Evolutionary conservation across 2,329 filamentous ascomycete genomes (phyloP).

Genomic region (Sporothrix mexicana): DNA sequence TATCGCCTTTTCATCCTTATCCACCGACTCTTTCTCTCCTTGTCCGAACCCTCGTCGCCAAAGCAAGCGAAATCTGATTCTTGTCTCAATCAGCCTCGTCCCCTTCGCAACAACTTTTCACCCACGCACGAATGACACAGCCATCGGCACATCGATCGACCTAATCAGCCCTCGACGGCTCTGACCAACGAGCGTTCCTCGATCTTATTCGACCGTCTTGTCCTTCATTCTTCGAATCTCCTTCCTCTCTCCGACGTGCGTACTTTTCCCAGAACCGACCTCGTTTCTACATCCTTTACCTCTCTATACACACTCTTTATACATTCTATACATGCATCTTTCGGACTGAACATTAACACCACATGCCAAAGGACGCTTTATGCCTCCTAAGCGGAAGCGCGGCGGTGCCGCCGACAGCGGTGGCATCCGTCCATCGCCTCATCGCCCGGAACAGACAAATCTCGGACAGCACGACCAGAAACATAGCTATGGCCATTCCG

Average conservation of each 20-base stretch:
- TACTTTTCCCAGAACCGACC: slow-evolving; percentile 24
- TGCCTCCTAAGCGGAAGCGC: slow-evolving; percentile 67
- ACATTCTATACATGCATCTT: slow-evolving; percentile 26
- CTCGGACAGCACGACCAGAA: slow-evolving; percentile 65
- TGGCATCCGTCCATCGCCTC: slow-evolving; percentile 63
- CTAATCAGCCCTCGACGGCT: neutral
- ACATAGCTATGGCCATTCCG: slow-evolving; percentile 43
- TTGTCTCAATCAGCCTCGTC: neutral
- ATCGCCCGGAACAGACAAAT: slow-evolving; percentile 63
- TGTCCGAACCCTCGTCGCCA: neutral
- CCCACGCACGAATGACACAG: slow-evolving; percentile 5
- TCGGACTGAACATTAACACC: slow-evolving; percentile 32
- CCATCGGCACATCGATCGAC: slow-evolving; percentile 17
- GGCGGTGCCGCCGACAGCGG: slow-evolving; percentile 54
- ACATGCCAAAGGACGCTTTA: slow-evolving; percentile 42
- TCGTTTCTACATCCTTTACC: neutral
- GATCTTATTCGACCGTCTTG: neutral
- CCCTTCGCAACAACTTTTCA: neutral
- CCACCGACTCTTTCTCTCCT: neutral
- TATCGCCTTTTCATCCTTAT: neutral
- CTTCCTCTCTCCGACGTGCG: slow-evolving; percentile 30
- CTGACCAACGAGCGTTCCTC: neutral
- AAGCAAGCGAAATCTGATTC: slow-evolving; percentile 2
- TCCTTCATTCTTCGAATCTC: slow-evolving; percentile 3
- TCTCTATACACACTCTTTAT: neutral